Conservation (phyloP, 192 early-diverging fungal species). For the Coemansia sp. region DNA sequence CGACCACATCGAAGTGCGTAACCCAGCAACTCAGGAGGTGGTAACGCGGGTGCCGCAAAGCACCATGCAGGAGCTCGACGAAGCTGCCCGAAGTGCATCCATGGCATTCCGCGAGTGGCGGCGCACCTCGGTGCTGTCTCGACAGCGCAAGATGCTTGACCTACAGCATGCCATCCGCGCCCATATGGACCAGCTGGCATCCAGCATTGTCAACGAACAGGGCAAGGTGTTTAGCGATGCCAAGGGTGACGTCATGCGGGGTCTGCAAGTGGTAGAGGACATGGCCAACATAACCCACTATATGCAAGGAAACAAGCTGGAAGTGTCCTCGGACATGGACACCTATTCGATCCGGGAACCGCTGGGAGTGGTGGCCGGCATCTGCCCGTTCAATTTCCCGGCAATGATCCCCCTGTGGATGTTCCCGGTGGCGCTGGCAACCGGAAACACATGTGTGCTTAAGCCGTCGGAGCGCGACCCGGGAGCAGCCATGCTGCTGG, state of each 20-base stretch:
- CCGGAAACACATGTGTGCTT: slow-evolving; percentile 86
- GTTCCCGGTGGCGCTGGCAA: slow-evolving; percentile 91
- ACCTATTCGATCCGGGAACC: slow-evolving; percentile 93
- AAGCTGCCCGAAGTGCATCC: slow-evolving; percentile 67
- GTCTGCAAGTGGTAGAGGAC: slow-evolving; percentile 87
- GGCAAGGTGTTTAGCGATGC: slow-evolving; percentile 94
- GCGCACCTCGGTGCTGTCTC: slow-evolving; percentile 74
- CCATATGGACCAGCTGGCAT: slow-evolving; percentile 76
- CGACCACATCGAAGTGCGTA: slow-evolving; percentile 84
- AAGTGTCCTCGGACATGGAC: slow-evolving; percentile 91
- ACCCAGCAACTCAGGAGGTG: slow-evolving; percentile 92
- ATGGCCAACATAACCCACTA: slow-evolving; percentile 76
- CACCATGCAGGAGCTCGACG: slow-evolving; percentile 78
- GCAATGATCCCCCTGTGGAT: slow-evolving; percentile 96
- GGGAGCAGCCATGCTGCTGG: slow-evolving; percentile 86
- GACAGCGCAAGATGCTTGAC: slow-evolving; percentile 91
- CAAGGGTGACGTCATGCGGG: slow-evolving; percentile 86
- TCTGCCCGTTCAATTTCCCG: slow-evolving; percentile 97
- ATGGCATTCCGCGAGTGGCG: slow-evolving; percentile 85
- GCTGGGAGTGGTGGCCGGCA: slow-evolving; percentile 88
- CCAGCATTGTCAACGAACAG: slow-evolving; percentile 82
- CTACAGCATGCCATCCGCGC: slow-evolving; percentile 79
- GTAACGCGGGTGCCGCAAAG: slow-evolving; percentile 84
- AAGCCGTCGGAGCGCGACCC: slow-evolving; percentile 96
- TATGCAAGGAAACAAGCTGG: slow-evolving; percentile 77